Evolutionary conservation across 257 asterid species (phyloP).

Genomic region (Solanum arcanum): DNA sequence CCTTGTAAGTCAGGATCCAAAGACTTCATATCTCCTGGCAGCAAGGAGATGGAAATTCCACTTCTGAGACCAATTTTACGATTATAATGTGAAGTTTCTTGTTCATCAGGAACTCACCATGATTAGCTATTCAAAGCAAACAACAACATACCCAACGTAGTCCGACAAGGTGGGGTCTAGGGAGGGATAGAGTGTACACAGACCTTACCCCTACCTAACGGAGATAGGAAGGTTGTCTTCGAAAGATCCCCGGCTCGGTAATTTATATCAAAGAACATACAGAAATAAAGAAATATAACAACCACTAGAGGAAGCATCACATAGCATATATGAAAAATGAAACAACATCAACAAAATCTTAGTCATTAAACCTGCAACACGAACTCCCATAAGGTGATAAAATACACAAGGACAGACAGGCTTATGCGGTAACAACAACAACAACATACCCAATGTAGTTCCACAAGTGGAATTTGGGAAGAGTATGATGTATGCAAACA

Average conservation of each 20-base stretch:
- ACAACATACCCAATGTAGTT: not conserved
- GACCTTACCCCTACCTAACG: not conserved
- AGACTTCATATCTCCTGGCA: slow-evolving; percentile 21
- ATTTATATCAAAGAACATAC: not conserved
- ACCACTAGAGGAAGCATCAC: not conserved
- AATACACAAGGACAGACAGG: not conserved
- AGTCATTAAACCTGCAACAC: not conserved
- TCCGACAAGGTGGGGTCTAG: not conserved
- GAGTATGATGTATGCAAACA: not conserved
- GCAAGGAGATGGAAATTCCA: slow-evolving; percentile 11
- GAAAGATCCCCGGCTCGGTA: not conserved
- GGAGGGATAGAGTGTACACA: not conserved
- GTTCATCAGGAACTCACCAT: slow-evolving; percentile 17
- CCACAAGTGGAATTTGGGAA: not conserved
- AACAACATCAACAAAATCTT: not conserved
- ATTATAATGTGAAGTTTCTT: slow-evolving; percentile 9
- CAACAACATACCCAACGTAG: not conserved
- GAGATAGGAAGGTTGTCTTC: not conserved
- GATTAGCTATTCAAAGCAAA: slow-evolving; percentile 4
- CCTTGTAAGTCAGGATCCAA: slow-evolving; percentile 30
- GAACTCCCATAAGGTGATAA: not conserved
- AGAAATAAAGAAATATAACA: not conserved
- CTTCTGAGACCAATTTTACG: slow-evolving; percentile 9
- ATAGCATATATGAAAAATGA: not conserved
- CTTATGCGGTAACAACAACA: not conserved